Conservation (phyloP, 345 rosid species). For the Eucalyptus erythrocorys region DNA sequence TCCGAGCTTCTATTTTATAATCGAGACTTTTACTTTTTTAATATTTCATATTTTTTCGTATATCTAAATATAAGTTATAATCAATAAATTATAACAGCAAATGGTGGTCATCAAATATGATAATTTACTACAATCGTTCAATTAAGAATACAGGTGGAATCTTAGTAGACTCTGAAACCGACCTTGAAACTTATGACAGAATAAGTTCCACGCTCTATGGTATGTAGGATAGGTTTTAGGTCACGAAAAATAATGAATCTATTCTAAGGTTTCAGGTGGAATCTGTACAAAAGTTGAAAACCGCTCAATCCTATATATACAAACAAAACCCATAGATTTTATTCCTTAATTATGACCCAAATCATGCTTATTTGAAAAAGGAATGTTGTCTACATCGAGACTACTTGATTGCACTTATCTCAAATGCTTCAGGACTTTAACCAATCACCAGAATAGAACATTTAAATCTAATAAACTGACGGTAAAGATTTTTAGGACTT, state of each 20-base stretch:
- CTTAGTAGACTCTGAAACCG: fast-evolving
- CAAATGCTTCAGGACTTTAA: background rate
- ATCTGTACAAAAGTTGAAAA: fast-evolving
- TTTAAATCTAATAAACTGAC: background rate
- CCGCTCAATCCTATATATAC: background rate
- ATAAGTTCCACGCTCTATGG: no score
- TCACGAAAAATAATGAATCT: no score
- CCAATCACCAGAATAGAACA: background rate
- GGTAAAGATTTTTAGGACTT: background rate
- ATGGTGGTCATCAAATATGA: no score
- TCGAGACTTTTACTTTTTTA: no score
- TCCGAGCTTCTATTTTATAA: no score
- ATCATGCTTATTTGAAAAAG: background rate
- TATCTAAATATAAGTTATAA: no score
- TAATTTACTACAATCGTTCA: no score
- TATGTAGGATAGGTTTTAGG: no score
- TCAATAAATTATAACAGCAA: no score
- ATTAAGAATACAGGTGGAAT: no score
- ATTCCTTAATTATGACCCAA: background rate
- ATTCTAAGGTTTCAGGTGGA: no score
- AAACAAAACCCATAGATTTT: background rate
- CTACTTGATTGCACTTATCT: background rate
- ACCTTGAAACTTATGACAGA: fast-evolving
- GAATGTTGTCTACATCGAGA: background rate
- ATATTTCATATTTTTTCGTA: no score